Percentiles rank a stretch among this genome's conserved stretches.
These are phyloP conservation scores for Wickerhamiella shivajii DNA, from an alignment of 805 yeast species.

Conservation along the genomic window DNA sequence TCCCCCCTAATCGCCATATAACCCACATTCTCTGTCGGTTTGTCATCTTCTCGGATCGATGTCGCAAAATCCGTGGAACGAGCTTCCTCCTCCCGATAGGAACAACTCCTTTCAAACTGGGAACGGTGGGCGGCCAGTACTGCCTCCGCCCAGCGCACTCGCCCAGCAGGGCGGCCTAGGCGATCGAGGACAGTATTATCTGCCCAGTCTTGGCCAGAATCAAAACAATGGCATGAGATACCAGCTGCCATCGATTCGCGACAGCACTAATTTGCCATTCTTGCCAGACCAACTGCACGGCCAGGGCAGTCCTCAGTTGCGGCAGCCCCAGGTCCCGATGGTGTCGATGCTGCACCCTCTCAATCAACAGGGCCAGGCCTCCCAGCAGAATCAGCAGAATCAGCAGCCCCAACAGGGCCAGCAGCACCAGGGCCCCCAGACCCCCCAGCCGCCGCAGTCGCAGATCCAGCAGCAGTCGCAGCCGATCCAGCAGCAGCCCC, in stretches of 20 bases:
- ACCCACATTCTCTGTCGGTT: too few species aligned
- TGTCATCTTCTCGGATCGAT: too few species aligned
- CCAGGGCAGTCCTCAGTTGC: slow-evolving; percentile 7
- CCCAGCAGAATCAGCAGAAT: slow-evolving; percentile 14
- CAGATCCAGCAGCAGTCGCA: slow-evolving; percentile 8
- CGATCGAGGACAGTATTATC: slow-evolving; percentile 7
- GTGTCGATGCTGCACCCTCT: slow-evolving; percentile 5
- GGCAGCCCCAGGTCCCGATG: slow-evolving; percentile 8
- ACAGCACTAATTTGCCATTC: slow-evolving; percentile 10
- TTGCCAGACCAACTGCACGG: slow-evolving; percentile 7
- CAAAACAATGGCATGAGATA: slow-evolving; percentile 15
- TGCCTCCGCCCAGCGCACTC: slow-evolving; percentile 22
- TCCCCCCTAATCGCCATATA: too few species aligned
- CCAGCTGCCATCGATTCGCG: slow-evolving; percentile 22
- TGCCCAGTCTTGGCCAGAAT: slow-evolving; percentile 13
- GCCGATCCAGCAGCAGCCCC: slow-evolving; percentile 11
- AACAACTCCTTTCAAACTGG: slow-evolving; percentile 10
- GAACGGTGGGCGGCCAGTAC: slow-evolving; percentile 22
- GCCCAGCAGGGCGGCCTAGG: slow-evolving; percentile 10
- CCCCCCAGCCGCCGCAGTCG: slow-evolving; percentile 2
- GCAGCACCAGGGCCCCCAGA: slow-evolving; percentile 9
- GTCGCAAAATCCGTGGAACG: slow-evolving; percentile 11
- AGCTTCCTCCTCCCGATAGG: slow-evolving; percentile 11
- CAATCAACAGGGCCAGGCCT: neutral
- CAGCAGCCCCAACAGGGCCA: slow-evolving; percentile 13